Evolutionary conservation across 306 rosid species (phyloP).

Genomic region (Myrica gale): DNA sequence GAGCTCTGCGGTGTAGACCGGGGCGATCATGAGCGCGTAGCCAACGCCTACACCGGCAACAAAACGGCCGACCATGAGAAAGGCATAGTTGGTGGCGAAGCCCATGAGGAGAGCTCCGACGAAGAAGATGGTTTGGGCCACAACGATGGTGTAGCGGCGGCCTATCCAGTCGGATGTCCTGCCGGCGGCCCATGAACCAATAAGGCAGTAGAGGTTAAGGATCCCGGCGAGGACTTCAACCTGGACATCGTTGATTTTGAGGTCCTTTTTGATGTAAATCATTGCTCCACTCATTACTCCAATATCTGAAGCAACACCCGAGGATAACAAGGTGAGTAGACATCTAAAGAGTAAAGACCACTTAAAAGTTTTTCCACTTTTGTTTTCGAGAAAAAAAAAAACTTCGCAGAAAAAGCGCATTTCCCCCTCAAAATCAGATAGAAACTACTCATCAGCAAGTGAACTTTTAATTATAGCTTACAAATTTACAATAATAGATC

Average conservation of each 20-base stretch:
- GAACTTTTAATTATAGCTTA: too few relatives aligned
- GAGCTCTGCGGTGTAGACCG: conserved; percentile 81
- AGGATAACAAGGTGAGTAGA: too few relatives aligned
- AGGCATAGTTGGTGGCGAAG: conserved; percentile 63
- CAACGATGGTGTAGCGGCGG: conserved; percentile 72
- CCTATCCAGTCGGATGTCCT: conserved; percentile 92
- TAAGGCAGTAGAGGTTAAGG: conserved; percentile 59
- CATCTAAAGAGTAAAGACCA: too few relatives aligned
- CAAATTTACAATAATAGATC: too few relatives aligned
- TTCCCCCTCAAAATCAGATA: too few relatives aligned
- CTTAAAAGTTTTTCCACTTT: too few relatives aligned
- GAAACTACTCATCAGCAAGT: too few relatives aligned
- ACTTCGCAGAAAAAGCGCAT: too few relatives aligned
- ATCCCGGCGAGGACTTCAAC: conserved; percentile 66
- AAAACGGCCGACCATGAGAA: conserved; percentile 81
- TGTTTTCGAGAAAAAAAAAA: too few relatives aligned
- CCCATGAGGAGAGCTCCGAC: conserved; percentile 84
- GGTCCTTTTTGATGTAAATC: conserved; percentile 53
- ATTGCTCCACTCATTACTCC: conserved; percentile 97
- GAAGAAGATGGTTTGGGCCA: conserved; percentile 62
- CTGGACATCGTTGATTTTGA: conserved; percentile 45
- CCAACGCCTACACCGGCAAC: conserved; percentile 84
- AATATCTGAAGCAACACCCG: conserved; percentile 47
- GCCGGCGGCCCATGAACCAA: conserved; percentile 72
- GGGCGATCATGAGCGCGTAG: conserved; percentile 73